Evolutionary conservation across 2,329 filamentous ascomycete genomes (phyloP), one percentile per base, ranked within the genome.

Genomic region (Alternaria consortialis): DNA sequence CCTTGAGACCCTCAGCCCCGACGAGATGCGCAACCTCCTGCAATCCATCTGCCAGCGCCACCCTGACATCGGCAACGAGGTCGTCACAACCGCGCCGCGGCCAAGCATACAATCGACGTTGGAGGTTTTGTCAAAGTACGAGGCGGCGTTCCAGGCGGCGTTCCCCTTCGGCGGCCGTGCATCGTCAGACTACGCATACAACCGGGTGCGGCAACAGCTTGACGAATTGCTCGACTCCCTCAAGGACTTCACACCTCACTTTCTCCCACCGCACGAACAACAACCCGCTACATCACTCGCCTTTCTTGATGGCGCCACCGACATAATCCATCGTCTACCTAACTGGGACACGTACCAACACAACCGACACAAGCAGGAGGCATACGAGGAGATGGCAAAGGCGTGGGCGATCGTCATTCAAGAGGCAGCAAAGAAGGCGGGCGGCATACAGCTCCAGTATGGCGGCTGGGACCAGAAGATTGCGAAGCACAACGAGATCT

Each of bases 191-290:
- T 98, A 98, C 80, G 90, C 93, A 52, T 99, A 97, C 79, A 96
- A 97, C 77, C 89, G 95, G 70, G 92, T 98, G 56, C 92, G 91
- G 70, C 91, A 94, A 66, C 88, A 91, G 37, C 85, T 98, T 17
- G 83, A 88, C 27, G 89, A 92, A 59, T 86, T 99, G 25, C 88
- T 97, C 61, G 93, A 97, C 60, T 93, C 95, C 43, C 85, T 99
- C 44, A 90, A 91, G 77, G 95, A 99, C 75, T 99, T 96, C 76
- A 98, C 94, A 0, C 93, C 93, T 4, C 93, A 98, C 78, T 99
- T 97, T 74, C 88, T 99, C 3, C 95, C 95, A 12, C 95, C 95
- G 0, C 91, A 91, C 74, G 95, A 99, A 81, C 84, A 87, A 2
- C 94, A 97, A 75, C 84, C 91, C n/a, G 89, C 90, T 31, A 86